Base-by-base conservation (phyloP, 176 grass and related monocot species). In the Eragrostis curvula region DNA sequence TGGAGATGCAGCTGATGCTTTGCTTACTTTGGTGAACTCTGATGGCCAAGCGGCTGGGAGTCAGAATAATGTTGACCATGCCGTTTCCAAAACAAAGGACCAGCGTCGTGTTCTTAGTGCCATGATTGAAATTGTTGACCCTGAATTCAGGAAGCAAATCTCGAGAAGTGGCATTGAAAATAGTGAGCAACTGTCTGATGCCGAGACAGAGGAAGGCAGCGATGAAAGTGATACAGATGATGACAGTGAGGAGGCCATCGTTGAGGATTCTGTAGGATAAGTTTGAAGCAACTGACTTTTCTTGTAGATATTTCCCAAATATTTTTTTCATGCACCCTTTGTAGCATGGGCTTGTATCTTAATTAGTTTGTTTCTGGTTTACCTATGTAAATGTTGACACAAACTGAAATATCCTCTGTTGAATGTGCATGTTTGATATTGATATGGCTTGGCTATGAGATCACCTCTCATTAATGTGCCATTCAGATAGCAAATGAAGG, bases 191-290 rank as follows among this genome's bases (percentile, higher is more conserved):
- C 68, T 85, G 80, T 96, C 93, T 82, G 93, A 93, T 49, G 90
- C 83, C 0, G 93, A 96, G 85, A 93, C 88, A 10, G 85, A 88
- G 36, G 93, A 93, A 85, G 87, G 84, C 63, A 81, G 78, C 3
- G 46, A 80, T 55, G 66, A 67, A 23, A 32, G 62, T 68, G 88
- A 86, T 79, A 73, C 25, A 64, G 80, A 87, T 51, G 52, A 47
- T 68, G 65, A 77, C 5, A 78, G 67, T 64, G 68, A 81, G 63
- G 90, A 90, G 49, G 75, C 71, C 48, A 58, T 87, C 71, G 86
- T 91, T 65, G 86, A 96, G 68, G 90, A 93, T 79, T 93, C 85
- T 53, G 79, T 90, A 84, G 90, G 79, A 15, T 96, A 88, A 75
- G 52, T 77, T 28, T 59, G 52, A 68, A 58, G 24, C 63, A 28